Conservation (phyloP, 345 rosid species). For the Lagerstroemia speciosa region DNA sequence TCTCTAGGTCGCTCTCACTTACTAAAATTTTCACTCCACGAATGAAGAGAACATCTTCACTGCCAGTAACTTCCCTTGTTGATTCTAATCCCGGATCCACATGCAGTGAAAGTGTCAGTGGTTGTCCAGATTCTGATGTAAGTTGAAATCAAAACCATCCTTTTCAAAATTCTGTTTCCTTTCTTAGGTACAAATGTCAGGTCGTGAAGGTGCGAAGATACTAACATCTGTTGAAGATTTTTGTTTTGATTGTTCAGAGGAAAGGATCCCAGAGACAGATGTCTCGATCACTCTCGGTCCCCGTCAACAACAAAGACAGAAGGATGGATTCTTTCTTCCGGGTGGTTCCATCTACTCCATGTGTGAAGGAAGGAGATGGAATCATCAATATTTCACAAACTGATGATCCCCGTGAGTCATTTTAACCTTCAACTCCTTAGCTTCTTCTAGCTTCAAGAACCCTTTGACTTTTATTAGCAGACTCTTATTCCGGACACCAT, state of each 20-base stretch:
- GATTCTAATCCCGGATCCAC: constrained; percentile 38
- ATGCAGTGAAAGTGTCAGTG: constrained; percentile 29
- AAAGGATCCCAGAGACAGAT: constrained; percentile 41
- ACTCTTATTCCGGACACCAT: not conserved
- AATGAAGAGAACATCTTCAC: constrained; percentile 72
- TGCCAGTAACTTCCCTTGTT: constrained; percentile 50
- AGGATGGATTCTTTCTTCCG: constrained; percentile 91
- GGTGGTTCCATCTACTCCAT: constrained; percentile 74
- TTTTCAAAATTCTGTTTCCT: not conserved
- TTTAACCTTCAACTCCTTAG: not conserved
- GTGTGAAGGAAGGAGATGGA: constrained; percentile 51
- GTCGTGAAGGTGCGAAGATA: not conserved
- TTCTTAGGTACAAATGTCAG: not conserved
- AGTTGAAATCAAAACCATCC: constrained; percentile 16
- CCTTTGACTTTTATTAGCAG: not conserved
- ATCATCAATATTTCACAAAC: constrained; percentile 25
- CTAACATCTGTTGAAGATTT: not conserved
- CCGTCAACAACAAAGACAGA: constrained; percentile 56
- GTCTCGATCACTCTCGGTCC: constrained; percentile 79
- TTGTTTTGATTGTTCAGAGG: constrained; percentile 27
- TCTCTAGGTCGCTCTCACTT: constrained; percentile 71
- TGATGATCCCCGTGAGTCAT: constrained; percentile 34
- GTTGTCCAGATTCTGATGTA: constrained; percentile 44
- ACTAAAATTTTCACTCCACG: constrained; percentile 75
- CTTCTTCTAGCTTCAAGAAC: not conserved